Evolutionary conservation across 2,329 filamentous ascomycete genomes (phyloP), one percentile per base, ranked within the genome.

Genomic region (Dactylellina parvicollis): DNA sequence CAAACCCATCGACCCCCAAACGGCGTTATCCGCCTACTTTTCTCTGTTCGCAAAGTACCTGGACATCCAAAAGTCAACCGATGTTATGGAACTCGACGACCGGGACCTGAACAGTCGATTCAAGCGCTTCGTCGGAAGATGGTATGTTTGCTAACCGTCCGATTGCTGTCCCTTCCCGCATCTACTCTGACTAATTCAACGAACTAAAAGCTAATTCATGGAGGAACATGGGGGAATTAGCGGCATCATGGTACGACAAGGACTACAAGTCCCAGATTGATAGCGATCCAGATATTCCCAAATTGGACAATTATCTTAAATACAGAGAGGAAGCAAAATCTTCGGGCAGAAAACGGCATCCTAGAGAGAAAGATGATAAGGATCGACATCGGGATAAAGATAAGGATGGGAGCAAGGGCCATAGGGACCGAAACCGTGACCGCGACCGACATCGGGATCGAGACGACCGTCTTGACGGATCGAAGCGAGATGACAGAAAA

Each of bases 191-290:
- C 26, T 18, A 36, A 4, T 49, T 24, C 30, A 30, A 42, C 52
- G 59, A 60, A 59, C 30, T 60, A 20, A 55, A 77, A 75, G 76
- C 84, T 88, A 80, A 87, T 82, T 80, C 80, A 76, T 77, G 77
- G 80, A 90, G 88, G 88, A 99, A 99, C 82, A 87, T 88, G 77
- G 90, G 89, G 79, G 91, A 94, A 82, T 84, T 98, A 75, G 90
- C 91, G 3, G 90, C 94, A 80, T 92, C 92, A 49, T 99, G 94
- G 94, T 99, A 98, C 81, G 92, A 96, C 79, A 90, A 92, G 5
- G 86, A 86, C 67, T 90, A 88, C 80, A 84, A 75, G 84, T 82
- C 64, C 85, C 85, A 16, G 81, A 83, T 74, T 77, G 80, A 74
- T 67, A 65, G 70, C 47, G 75, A 77, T 61, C 64, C 66, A 24